Evolutionary conservation across 192 early-diverging fungal genomes (phyloP).

Genomic region (Backusella liffmaniae): DNA sequence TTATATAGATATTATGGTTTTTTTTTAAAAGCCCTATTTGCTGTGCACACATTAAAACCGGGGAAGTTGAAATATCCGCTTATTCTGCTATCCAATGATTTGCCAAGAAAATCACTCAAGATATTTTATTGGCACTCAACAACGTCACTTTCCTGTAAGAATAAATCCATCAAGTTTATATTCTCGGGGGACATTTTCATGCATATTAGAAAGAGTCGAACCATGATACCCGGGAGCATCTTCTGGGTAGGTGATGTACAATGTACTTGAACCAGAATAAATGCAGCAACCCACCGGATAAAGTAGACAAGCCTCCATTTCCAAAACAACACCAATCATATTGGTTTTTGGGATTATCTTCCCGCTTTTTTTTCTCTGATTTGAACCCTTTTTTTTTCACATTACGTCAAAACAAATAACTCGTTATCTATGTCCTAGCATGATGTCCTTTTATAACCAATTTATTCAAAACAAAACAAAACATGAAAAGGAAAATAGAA

Average conservation of each 20-base stretch:
- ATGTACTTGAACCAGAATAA: background rate
- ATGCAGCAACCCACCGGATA: background rate
- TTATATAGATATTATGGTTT: background rate
- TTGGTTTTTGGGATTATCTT: background rate
- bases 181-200: too few relatives aligned
- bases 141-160: background rate
- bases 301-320: background rate
- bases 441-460: background rate
- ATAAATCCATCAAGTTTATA: background rate
- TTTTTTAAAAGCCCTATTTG: background rate
- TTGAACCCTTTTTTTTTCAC: background rate
- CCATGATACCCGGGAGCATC: too few relatives aligned
- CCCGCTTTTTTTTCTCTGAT: background rate
- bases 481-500: background rate
- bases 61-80: background rate
- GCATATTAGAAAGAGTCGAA: too few relatives aligned
- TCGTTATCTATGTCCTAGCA: background rate
- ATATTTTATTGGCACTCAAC: background rate
- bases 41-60: conserved; percentile 1
- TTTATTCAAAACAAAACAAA: background rate
- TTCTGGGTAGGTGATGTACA: too few relatives aligned
- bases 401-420: background rate
- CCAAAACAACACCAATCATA: background rate
- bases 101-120: background rate
- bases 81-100: background rate